A percentile compares a stretch with the other conserved stretches of the same genome.
Evolutionary conservation across 805 yeast genomes (phyloP).

Genomic region (Scheffersomyces ergatensis): DNA sequence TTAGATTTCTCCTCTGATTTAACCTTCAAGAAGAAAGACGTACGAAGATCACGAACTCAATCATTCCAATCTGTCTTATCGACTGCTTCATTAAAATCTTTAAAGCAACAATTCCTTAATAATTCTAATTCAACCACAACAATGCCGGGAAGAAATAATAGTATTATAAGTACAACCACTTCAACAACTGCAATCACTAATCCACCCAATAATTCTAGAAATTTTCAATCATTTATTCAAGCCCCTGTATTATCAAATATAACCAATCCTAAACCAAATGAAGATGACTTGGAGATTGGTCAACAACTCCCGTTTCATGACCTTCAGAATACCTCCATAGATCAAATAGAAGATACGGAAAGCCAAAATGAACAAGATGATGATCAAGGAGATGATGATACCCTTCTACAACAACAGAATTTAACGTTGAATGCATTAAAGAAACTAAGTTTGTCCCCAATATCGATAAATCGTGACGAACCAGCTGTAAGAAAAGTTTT

Average conservation of each 20-base stretch:
- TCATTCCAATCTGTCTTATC: constrained; percentile 44
- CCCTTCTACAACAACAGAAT: constrained; percentile 38
- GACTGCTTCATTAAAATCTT: constrained; percentile 39
- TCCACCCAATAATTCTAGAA: constrained; percentile 23
- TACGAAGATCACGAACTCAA: constrained; percentile 36
- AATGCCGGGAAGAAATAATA: constrained; percentile 4
- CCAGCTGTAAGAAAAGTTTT: constrained; percentile 1
- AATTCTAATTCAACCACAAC: constrained; percentile 3
- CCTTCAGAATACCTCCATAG: constrained; percentile 5
- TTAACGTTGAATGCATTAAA: constrained; percentile 43
- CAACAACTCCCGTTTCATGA: constrained; percentile 38
- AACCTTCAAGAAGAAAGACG: constrained; percentile 38
- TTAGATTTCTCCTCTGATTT: constrained; percentile 14
- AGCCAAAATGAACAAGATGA: neutral
- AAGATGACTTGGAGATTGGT: constrained; percentile 38
- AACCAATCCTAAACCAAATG: constrained; percentile 22
- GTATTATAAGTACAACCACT: constrained; percentile 5
- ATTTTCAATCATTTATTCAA: constrained; percentile 45
- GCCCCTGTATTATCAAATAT: constrained; percentile 43
- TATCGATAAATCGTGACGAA: constrained; percentile 32
- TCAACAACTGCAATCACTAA: constrained; percentile 10
- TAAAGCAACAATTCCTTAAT: constrained; percentile 24
- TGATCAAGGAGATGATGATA: constrained; percentile 24
- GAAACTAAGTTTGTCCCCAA: constrained; percentile 40
- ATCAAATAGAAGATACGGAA: constrained; percentile 3